These are phyloP conservation scores for Pseudodiploospora longispora DNA, from an alignment of 2,329 filamentous ascomycete genomes.

Conservation along the genomic window DNA sequence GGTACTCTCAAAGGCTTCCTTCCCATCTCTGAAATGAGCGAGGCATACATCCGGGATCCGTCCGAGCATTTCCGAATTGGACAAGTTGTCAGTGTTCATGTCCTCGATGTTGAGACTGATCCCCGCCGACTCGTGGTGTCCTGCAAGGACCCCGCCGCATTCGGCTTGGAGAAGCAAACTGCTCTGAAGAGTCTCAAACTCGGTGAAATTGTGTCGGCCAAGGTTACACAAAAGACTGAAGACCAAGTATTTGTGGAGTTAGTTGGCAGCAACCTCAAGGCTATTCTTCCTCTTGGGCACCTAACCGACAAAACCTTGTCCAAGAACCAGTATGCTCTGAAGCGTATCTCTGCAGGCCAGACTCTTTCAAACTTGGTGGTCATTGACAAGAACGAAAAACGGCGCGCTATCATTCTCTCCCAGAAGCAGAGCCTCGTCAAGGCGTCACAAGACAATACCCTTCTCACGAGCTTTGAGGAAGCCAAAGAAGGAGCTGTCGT, in stretches of 20 bases:
- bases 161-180: constrained; percentile 66
- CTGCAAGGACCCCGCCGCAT: constrained; percentile 79
- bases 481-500: constrained; percentile 60
- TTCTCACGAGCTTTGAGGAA: constrained; percentile 66
- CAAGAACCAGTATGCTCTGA: constrained; percentile 69
- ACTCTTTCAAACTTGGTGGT: constrained; percentile 74
- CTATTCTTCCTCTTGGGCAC: constrained; percentile 67
- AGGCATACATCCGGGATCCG: constrained; percentile 86
- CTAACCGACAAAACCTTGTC: constrained; percentile 75
- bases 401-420: constrained; percentile 66
- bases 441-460: constrained; percentile 60
- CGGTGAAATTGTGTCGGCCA: constrained; percentile 68
- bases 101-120: constrained; percentile 70
- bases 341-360: constrained; percentile 78
- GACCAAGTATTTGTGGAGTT: constrained; percentile 73
- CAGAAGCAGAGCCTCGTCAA: constrained; percentile 78
- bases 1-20: constrained; percentile 76
- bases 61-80: constrained; percentile 81
- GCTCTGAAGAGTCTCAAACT: constrained; percentile 66
- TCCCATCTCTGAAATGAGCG: constrained; percentile 94
- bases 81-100: constrained; percentile 84
- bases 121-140: constrained; percentile 72
- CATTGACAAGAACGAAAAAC: constrained; percentile 74
- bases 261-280: constrained; percentile 64
- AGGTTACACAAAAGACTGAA: constrained; percentile 71